Base-by-base conservation (phyloP, 345 rosid species). In the Murraya paniculata region DNA sequence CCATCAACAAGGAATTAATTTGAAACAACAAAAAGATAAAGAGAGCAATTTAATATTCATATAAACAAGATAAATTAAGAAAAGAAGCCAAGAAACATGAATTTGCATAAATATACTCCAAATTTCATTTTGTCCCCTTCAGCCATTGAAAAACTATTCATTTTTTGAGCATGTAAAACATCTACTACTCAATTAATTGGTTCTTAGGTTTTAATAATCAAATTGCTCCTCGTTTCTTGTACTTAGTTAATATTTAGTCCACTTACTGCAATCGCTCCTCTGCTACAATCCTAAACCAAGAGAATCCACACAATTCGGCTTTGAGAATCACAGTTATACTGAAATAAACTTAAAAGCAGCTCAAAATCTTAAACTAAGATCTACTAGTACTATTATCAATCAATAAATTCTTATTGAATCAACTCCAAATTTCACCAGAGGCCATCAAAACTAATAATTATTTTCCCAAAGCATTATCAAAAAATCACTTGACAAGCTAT, bases 1-100 rank as follows among this genome's bases (percentile, higher is more conserved):
- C n/a, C 38, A 78, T 41, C 77, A 81, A 55, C 41, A 71, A 31
- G n/a, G 9, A 65, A 76, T 13, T 30, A n/a, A 14, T 19, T 35
- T 65, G 13, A 18, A 55, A 69, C 9, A 3, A 9, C 41, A 38
- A 30, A 19, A 56, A 41, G 16, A 55, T 33, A 39, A 33, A 38
- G 31, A 39, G 19, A 38, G 4, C 22, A 30, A 39, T 64, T 30
- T 2, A 78, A 56, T 38, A 59, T 58, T 48, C 57, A 53, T 41
- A 53, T 30, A 16, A 25, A 41, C 22, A 66, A 28, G 21, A 55
- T 38, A 5, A 6, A 19, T 30, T 21, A 5, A 22, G 66, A 41
- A 45, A 53, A 35, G 13, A 28, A 56, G 39, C 38, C 7, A 25
- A 33, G 9, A 18, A 19, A 13, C 28, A 24, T 33, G 22, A 22